Evolutionary conservation across 257 asterid species (phyloP), one percentile per base, ranked within the genome.

Genomic region (Lithospermum erythrorhizon): DNA sequence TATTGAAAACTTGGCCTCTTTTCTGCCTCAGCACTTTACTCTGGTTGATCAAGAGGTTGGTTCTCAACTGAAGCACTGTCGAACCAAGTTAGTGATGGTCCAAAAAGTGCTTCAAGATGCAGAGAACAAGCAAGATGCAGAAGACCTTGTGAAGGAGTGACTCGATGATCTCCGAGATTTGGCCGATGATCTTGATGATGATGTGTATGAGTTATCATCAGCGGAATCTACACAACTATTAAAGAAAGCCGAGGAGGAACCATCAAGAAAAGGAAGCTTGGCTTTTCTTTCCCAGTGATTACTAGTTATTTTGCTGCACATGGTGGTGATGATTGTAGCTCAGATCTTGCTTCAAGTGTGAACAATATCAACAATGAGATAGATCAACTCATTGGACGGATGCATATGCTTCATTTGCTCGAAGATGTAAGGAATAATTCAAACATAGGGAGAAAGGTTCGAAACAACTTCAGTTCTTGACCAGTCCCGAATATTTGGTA

Each of bases 121-220:
- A 19, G 63, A 32, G 53, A 52, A 59, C 63, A 32, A 59, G 53
- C 63, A 59, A 35, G 45, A 59, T 32, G 17, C 41, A 22, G 41
- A 19, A 9, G 15, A 9, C 9, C 6, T 27, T 18, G 63, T 69
- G 54, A 57, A 47, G 18, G 14, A 32, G 51, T 69, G 73, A 68
- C 68, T 69, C 21, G n/a, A 49, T n/a, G 68, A 63, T 56, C 65
- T 69, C 2, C 61, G 62, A 37, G 69, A 57, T 69, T 60, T 69
- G 21, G 65, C 66, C 17, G 62, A 69, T 57, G 73, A 51, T 49
- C 54, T 56, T 59, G 61, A 69, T 47, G 73, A 69, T 41, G 55
- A 56, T 13, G 60, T 69, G 5, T 68, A 69, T 52, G 68, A 69
- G 14, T 21, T 69, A 29, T 37, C 62, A 19, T 55, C 68, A 11